phyloP scores from a whole-genome alignment of 2,329 filamentous ascomycete genomes.

The Epicoccum sorghinum region DNA sequence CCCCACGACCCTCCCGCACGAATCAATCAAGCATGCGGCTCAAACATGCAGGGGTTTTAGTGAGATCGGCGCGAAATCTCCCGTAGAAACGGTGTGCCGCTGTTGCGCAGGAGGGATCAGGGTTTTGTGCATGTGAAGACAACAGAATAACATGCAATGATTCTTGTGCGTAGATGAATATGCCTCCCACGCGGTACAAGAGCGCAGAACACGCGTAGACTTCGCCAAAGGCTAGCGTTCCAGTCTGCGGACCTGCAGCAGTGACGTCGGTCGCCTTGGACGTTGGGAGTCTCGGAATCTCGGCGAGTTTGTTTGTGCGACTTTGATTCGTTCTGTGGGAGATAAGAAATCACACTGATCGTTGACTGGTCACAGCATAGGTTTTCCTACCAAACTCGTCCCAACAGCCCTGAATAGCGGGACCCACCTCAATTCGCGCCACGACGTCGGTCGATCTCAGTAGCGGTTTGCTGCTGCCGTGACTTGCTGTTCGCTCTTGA shows the following conservation, averaged over 20 bases:
- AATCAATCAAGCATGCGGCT: constrained; percentile 13
- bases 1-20: constrained; percentile 3
- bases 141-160: background rate
- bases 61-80: constrained; percentile 11
- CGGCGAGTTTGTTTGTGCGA: constrained; percentile 10
- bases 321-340: constrained; percentile 10
- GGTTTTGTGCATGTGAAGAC: constrained; percentile 3
- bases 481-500: constrained; percentile 17
- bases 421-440: constrained; percentile 13
- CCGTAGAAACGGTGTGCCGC: constrained; percentile 11
- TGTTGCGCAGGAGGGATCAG: background rate
- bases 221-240: background rate
- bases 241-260: constrained; percentile 2
- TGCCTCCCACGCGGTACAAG: background rate
- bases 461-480: constrained; percentile 5
- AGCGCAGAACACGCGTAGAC: constrained; percentile 1
- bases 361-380: constrained; percentile 8
- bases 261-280: constrained; percentile 1
- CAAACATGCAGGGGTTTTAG: constrained; percentile 13
- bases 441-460: constrained; percentile 14
- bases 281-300: constrained; percentile 6
- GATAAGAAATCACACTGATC: constrained; percentile 6
- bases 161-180: background rate
- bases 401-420: constrained; percentile 15
- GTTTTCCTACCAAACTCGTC: constrained; percentile 14